Base-by-base conservation (phyloP, 2,329 filamentous ascomycete species). In the Amphichorda felina region DNA sequence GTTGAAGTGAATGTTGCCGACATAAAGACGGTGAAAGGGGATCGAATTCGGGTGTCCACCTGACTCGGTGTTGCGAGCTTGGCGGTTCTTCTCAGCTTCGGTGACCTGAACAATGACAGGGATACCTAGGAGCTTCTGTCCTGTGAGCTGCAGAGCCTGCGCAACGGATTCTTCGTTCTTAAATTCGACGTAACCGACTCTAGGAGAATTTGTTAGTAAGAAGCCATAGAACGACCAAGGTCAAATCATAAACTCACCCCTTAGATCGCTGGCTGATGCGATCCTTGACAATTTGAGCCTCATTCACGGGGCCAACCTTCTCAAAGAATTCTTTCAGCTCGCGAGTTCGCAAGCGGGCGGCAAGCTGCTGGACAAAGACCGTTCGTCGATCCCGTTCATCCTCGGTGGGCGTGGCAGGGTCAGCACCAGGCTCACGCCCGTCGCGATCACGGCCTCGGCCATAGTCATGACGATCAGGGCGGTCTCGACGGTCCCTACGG, bases 1-100 rank as follows among this genome's bases (percentile, higher is more conserved):
- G 57, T 87, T 95, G 72, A 98, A 98, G 67, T 98, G 91, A 49
- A 98, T 96, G 58, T 98, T 98, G 61, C 91, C 91, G 48, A 98
- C 89, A 60, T 96, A 98, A 40, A 98, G 81, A 48, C 93, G 84
- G 63, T 98, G 91, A 68, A 96, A 96, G 17, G 91, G 91, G 40
- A 94, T 81, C 41, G 84, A 82, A 55, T 88, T 88, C 40, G 82
- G 79, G 47, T 85, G 75, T 40, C 64, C 67, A 45, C 71, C 77
- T 35, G 72, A 66, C 49, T 91, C 83, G 35, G 83, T 75, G 44
- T 75, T 89, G 47, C 89, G 86, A 44, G 87, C 86, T 68, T 94
- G 89, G 49, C 91, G 87, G 56, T 98, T 98, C 71, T 98, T 98
- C 62, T 98, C 93, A 56, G 91, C 93, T 70, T 98, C 91, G 50